phyloP scores from a whole-genome alignment of 129 eudicot genomes.

The Lonicera japonica region DNA sequence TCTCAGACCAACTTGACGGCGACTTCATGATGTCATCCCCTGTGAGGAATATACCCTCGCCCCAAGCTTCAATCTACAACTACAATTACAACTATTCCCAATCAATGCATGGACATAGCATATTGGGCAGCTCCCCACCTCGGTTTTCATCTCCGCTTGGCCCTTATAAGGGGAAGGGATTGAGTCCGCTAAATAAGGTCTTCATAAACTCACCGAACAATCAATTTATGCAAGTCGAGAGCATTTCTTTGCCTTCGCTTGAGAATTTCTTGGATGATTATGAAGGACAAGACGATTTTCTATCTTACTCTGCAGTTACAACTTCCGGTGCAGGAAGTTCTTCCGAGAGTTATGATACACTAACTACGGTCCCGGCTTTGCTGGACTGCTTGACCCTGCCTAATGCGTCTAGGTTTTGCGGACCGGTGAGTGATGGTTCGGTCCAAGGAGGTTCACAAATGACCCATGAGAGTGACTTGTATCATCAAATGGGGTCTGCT shows the following conservation, averaged over 20 bases:
- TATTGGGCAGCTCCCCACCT: constrained; percentile 33
- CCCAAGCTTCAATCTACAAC: constrained; percentile 20
- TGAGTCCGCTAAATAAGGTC: constrained; percentile 66
- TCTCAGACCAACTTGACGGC: constrained; percentile 48
- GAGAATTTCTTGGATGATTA: constrained; percentile 59
- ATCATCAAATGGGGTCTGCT: constrained; percentile 22
- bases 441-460: constrained; percentile 14
- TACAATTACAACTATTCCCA: constrained; percentile 17
- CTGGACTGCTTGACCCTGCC: constrained; percentile 61
- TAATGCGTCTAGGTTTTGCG: constrained; percentile 44
- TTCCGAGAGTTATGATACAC: constrained; percentile 36
- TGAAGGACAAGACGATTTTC: constrained; percentile 31
- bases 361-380: constrained; percentile 45
- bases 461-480: constrained; percentile 15
- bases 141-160: constrained; percentile 11
- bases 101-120: constrained; percentile 16
- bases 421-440: background rate
- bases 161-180: constrained; percentile 39
- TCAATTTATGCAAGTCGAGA: constrained; percentile 69
- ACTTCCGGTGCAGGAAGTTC: constrained; percentile 7
- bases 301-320: constrained; percentile 15
- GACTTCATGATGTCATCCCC: constrained; percentile 84
- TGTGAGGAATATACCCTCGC: constrained; percentile 28
- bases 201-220: constrained; percentile 66
- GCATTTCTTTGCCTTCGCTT: constrained; percentile 49